Evolutionary conservation across 768 basidiomycete species (phyloP), one percentile per base, ranked within the genome.

Genomic region (Melanogaster broomeanus): DNA sequence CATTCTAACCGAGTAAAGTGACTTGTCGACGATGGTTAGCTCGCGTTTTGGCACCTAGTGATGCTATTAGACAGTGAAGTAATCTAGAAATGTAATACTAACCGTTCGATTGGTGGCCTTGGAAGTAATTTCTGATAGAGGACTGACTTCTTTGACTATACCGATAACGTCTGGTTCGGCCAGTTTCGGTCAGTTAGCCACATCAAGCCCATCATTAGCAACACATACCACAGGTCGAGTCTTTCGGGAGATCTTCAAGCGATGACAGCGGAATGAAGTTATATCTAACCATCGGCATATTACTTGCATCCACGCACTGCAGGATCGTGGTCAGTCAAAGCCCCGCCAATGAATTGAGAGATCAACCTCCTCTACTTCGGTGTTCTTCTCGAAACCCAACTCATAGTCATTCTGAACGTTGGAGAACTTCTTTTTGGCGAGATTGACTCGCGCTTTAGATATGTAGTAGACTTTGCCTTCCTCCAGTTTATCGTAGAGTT

Each of bases 351-450:
- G 7, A 37, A 24, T 39, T 4, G 49, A 58, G 53, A 19, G 41
- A 59, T 77, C 38, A 50, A 91, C 90, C 77, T 93, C 90, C 65
- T 91, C 88, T 19, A 98, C 76, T 53, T 90, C 89, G 0, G 93
- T 93, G 50, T 82, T 78, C 55, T 80, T 83, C 57, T 94, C 92
- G n/a, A 99, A 76, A 44, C 74, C 78, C 56, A 99, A 82, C 67
- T 98, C 95, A 62, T 98, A 98, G 64, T 98, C 95, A 64, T 95
- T 97, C 56, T 78, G 73, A 44, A 96, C 70, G 63, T 90, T 93
- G 30, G 82, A 88, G 70, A 96, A 99, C 71, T 97, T 95, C 73
- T 94, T 98, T 76, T 97, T 98, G 28, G 95, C 96, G 13, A 98
- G 84, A 62, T 93, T 92, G 63, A 98, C 88, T 43, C 92, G 82